Percentiles rank a stretch among this genome's conserved stretches.
Evolutionary conservation across 2,329 filamentous ascomycete species (phyloP).

Genomic region (Hypomyces rosellus): DNA sequence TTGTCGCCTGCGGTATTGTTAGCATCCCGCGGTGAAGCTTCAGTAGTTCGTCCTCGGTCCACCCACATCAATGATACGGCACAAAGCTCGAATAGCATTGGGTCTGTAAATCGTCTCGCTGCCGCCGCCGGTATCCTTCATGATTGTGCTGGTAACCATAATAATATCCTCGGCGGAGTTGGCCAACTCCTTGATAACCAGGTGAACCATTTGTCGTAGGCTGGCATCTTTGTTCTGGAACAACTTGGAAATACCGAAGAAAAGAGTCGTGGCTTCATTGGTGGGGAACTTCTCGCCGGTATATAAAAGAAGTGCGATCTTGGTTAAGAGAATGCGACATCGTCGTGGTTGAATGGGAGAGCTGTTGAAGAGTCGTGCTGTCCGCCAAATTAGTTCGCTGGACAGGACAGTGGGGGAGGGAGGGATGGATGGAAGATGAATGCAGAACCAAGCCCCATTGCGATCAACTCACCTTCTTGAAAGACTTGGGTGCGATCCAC

Average conservation of each 20-base stretch:
- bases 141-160: constrained; percentile 98
- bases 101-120: constrained; percentile 91
- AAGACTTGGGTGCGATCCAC: constrained; percentile 97
- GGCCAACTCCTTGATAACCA: constrained; percentile 96
- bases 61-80: constrained; percentile 90
- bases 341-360: constrained; percentile 93
- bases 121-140: constrained; percentile 97
- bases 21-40: constrained; percentile 14
- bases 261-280: constrained; percentile 94
- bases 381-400: constrained; percentile 28
- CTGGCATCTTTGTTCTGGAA: constrained; percentile 99
- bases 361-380: constrained; percentile 95
- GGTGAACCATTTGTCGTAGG: constrained; percentile 96
- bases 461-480: constrained; percentile 73
- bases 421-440: constrained; percentile 19
- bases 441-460: constrained; percentile 13
- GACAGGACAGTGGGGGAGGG: constrained; percentile 18
- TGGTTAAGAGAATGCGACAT: constrained; percentile 96
- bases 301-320: constrained; percentile 93
- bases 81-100: constrained; percentile 91
- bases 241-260: constrained; percentile 98
- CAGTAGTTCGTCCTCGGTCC: constrained; percentile 1
- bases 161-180: constrained; percentile 96
- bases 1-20: constrained; percentile 59
- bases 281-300: constrained; percentile 95